Evolutionary conservation across 208 protist species (phyloP), one percentile per base, ranked within the genome.

Genomic region (Acanthamoeba culbertsoni): DNA sequence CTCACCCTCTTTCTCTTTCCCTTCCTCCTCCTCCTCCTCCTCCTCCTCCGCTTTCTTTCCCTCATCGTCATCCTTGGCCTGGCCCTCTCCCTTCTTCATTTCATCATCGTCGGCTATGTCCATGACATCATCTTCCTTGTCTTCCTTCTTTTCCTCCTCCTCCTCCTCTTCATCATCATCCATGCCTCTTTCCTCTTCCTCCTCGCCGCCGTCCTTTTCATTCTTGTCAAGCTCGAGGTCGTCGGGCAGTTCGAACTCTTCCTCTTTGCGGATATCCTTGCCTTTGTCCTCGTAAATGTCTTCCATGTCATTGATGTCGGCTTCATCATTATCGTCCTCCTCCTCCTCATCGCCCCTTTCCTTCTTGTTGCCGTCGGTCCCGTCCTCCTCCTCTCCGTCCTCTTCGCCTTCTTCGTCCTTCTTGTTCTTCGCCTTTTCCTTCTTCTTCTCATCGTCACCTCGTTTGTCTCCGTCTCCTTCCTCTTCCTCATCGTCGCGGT

Each of bases 381-480:
- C n/a, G n/a, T n/a, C 55, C 43, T 95, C 77, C 4, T 33, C 35
- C 10, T n/a, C 90, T 37, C 48, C 97, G 91, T 98, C 97, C 94
- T 98, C 98, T 40, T 98, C 96, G 5, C 97, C 96, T 10, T 95
- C 95, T 94, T 98, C 75, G 35, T 16, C 57, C 46, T 79, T 79
- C 68, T 93, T n/a, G 4, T 93, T 33, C 42, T 86, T 33, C 48
- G 84, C 31, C 31, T 59, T 45, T 14, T 93, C 63, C 46, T 55
- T 55, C 26, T 46, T 65, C 48, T 86, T 62, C 5, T 93, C 94
- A 96, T 99, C 37, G 95, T 97, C 8, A 96, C 97, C 14, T 96
- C 96, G 79, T 98, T 96, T 77, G 97, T 97, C 94, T 96, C 96
- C 95, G 97, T 97, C 93, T 97, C 96, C 86, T 97, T 97, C 43